Conservation (phyloP, 108 stramenopile species). For the Aurantiochytrium sp. region DNA sequence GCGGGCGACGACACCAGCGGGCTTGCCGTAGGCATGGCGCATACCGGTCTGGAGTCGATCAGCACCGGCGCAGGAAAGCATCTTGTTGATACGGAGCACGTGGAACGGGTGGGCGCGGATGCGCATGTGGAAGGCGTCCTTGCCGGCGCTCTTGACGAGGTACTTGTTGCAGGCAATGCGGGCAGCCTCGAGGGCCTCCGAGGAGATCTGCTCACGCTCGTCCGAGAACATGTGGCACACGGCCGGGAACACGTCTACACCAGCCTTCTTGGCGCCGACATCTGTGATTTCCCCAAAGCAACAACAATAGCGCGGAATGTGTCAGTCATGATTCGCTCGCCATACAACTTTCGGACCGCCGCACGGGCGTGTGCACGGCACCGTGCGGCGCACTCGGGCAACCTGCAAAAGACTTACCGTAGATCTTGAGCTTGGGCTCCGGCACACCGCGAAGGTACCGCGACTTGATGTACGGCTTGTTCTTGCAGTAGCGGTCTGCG, state of each 20-base stretch:
- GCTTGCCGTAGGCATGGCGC: slow-evolving; percentile 99
- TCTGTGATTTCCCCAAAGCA: slow-evolving; percentile 47
- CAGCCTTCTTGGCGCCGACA: slow-evolving; percentile 94
- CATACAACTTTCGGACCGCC: too few species aligned
- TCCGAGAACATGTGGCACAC: slow-evolving; percentile 98
- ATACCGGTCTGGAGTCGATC: slow-evolving; percentile 97
- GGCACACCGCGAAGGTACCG: slow-evolving; percentile 99
- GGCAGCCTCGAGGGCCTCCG: slow-evolving; percentile 98
- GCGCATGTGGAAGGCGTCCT: slow-evolving; percentile 99
- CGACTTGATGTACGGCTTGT: slow-evolving; percentile 99
- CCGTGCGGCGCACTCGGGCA: too few species aligned
- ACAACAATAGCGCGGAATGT: too few species aligned
- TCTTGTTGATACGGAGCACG: slow-evolving; percentile 98
- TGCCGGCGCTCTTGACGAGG: slow-evolving; percentile 92
- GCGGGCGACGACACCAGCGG: slow-evolving; percentile 96
- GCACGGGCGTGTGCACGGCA: too few species aligned
- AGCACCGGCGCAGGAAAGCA: slow-evolving; percentile 99
- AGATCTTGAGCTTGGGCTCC: slow-evolving; percentile 23
- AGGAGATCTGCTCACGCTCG: slow-evolving; percentile 99
- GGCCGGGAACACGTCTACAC: slow-evolving; percentile 97
- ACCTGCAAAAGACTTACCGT: background rate
- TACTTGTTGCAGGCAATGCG: slow-evolving; percentile 99
- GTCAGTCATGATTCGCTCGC: too few species aligned
- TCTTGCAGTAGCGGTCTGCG: slow-evolving; percentile 98
- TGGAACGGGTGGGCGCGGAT: slow-evolving; percentile 99